A percentile compares a stretch with the other conserved stretches of the same genome.
phyloP scores from a whole-genome alignment of 306 rosid genomes.

The Rosa chinensis region DNA sequence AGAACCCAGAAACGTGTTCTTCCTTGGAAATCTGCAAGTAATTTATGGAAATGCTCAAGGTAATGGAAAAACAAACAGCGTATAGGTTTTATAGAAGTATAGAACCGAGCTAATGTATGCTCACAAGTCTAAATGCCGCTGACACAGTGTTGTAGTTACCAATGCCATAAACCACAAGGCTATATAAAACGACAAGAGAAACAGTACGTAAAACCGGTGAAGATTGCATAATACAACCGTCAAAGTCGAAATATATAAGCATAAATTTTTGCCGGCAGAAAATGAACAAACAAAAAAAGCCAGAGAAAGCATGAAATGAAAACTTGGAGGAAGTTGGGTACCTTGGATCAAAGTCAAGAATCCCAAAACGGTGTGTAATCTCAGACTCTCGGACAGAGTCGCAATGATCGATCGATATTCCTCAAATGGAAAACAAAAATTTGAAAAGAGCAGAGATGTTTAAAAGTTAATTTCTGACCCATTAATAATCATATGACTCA shows the following conservation, averaged over 20 bases:
- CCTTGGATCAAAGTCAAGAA: too few relatives aligned
- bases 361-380: too few relatives aligned
- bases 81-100: background rate
- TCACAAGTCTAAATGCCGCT: background rate
- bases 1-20: background rate
- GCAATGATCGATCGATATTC: too few relatives aligned
- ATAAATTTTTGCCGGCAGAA: background rate
- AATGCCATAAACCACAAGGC: background rate
- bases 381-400: too few relatives aligned
- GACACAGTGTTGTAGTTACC: background rate
- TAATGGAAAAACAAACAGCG: background rate
- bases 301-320: too few relatives aligned
- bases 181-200: background rate
- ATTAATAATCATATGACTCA: too few relatives aligned
- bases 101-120: background rate
- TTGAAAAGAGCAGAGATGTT: too few relatives aligned
- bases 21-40: background rate
- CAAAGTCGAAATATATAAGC: background rate
- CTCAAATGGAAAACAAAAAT: too few relatives aligned
- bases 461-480: too few relatives aligned
- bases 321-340: too few relatives aligned
- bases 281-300: background rate
- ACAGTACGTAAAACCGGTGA: background rate
- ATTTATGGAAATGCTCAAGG: background rate
- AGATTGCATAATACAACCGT: too few relatives aligned